Evolutionary conservation across 2,329 filamentous ascomycete species (phyloP).

Genomic region (Clonostachys rhizophaga): DNA sequence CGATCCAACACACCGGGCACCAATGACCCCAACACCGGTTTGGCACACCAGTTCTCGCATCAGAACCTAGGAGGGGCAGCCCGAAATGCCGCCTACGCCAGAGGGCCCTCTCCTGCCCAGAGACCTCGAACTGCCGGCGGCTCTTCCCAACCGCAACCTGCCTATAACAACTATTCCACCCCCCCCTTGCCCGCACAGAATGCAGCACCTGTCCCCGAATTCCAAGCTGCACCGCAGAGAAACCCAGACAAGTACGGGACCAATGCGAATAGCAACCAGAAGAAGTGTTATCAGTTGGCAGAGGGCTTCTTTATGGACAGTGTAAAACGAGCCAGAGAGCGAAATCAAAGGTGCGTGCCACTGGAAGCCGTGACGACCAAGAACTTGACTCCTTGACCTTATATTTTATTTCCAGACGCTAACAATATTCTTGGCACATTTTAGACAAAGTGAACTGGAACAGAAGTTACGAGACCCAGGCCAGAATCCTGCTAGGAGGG

Average conservation of each 20-base stretch:
- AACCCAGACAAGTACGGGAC: slow-evolving; percentile 76
- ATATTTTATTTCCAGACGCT: neutral
- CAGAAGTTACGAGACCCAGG: slow-evolving; percentile 75
- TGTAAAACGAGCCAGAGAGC: slow-evolving; percentile 89
- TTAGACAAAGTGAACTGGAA: slow-evolving; percentile 87
- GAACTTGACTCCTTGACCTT: neutral
- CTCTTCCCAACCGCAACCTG: slow-evolving; percentile 49
- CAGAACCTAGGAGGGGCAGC: slow-evolving; percentile 80
- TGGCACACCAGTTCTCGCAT: slow-evolving; percentile 94
- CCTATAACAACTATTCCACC: slow-evolving; percentile 60
- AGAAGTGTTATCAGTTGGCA: slow-evolving; percentile 66
- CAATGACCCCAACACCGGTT: slow-evolving; percentile 83
- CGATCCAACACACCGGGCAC: slow-evolving; percentile 54
- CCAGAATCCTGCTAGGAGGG: slow-evolving; percentile 70
- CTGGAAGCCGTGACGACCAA: neutral
- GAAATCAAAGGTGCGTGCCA: slow-evolving; percentile 76
- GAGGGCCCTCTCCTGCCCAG: slow-evolving; percentile 64
- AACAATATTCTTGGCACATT: neutral
- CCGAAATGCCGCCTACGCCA: slow-evolving; percentile 65
- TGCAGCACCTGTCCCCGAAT: slow-evolving; percentile 62
- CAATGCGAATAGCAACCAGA: slow-evolving; percentile 64
- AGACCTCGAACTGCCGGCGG: slow-evolving; percentile 82
- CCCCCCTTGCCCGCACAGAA: slow-evolving; percentile 61
- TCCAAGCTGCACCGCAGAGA: slow-evolving; percentile 74
- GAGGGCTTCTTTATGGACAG: slow-evolving; percentile 98